These are phyloP conservation scores for Pleurotus salmoneostramineus DNA, from an alignment of 768 basidiomycete genomes.

Conservation along the genomic window DNA sequence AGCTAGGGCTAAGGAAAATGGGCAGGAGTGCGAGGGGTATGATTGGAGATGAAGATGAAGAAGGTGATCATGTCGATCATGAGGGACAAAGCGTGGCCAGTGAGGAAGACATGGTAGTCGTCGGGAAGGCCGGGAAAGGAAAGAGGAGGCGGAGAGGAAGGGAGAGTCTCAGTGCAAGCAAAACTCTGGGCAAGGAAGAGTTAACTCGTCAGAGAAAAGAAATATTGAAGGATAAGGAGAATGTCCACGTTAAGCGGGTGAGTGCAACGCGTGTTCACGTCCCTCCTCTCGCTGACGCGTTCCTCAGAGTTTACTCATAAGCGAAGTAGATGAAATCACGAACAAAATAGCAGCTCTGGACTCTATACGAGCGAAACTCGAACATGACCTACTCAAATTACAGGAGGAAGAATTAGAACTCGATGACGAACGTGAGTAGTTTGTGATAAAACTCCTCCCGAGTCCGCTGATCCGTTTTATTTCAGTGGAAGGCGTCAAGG, in stretches of 20 bases:
- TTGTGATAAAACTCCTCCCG: not conserved
- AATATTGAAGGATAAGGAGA: conserved; percentile 89
- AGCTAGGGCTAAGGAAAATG: conserved; percentile 73
- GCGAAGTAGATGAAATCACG: conserved; percentile 86
- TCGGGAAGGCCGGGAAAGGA: conserved; percentile 41
- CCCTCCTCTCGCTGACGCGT: conserved; percentile 7
- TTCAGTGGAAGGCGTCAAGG: conserved; percentile 85
- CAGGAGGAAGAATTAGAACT: conserved; percentile 96
- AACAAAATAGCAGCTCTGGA: conserved; percentile 87
- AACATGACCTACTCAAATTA: conserved; percentile 77
- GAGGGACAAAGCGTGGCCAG: conserved; percentile 63
- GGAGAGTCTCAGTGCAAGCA: conserved; percentile 65
- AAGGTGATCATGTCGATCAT: conserved; percentile 50
- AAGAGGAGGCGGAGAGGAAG: conserved; percentile 54
- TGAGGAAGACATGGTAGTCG: conserved; percentile 73
- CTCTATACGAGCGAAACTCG: conserved; percentile 72
- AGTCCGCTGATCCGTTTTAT: conserved; percentile 6
- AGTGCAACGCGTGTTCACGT: conserved; percentile 23
- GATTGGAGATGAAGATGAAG: conserved; percentile 52
- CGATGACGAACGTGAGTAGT: conserved; percentile 85
- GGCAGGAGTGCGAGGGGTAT: conserved; percentile 79
- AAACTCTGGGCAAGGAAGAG: conserved; percentile 80
- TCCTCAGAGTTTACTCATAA: conserved; percentile 73
- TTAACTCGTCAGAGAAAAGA: conserved; percentile 80
- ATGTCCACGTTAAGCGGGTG: conserved; percentile 84